A percentile compares a stretch with the other conserved stretches of the same genome.
phyloP scores from a whole-genome alignment of 2,329 filamentous ascomycete genomes.

The Fusarium chlamydosporum region DNA sequence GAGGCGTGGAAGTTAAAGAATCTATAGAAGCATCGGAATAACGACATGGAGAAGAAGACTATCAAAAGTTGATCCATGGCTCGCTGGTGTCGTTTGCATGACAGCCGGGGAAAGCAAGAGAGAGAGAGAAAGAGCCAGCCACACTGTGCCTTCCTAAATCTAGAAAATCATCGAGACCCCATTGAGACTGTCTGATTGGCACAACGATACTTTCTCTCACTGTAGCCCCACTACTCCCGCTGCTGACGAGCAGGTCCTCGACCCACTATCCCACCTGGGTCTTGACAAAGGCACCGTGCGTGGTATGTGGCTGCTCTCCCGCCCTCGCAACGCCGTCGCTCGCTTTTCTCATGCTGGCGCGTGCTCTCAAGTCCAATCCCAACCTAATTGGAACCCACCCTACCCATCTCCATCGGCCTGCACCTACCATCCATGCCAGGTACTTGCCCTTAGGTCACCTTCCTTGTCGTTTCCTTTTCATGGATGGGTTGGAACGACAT shows the following conservation, averaged over 20 bases:
- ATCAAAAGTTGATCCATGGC: constrained; percentile 33
- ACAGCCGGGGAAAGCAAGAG: constrained; percentile 3
- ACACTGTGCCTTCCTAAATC: constrained; percentile 36
- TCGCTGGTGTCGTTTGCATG: constrained; percentile 29
- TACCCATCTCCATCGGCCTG: constrained; percentile 31
- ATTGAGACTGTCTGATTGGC: constrained; percentile 33
- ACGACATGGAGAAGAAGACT: constrained; percentile 36
- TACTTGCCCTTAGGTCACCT: constrained; percentile 43
- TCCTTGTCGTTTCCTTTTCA: constrained; percentile 45
- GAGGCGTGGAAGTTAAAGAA: constrained; percentile 25
- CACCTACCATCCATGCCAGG: constrained; percentile 20
- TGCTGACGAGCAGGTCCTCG: constrained; percentile 39
- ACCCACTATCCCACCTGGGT: constrained; percentile 44
- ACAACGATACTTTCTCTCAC: constrained; percentile 21
- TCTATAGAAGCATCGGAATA: constrained; percentile 30
- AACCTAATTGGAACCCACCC: constrained; percentile 42
- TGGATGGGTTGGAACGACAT: constrained; percentile 19
- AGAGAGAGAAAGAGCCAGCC: constrained; percentile 1
- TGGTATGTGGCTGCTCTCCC: constrained; percentile 50
- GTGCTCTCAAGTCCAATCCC: constrained; percentile 44
- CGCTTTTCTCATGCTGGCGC: constrained; percentile 43
- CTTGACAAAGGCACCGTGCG: constrained; percentile 50
- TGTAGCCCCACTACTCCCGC: constrained; percentile 37
- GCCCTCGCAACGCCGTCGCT: constrained; percentile 41
- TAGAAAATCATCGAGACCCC: constrained; percentile 19